phyloP scores from a whole-genome alignment of 148 eudicot genomes.

The Persicaria tinctoria region DNA sequence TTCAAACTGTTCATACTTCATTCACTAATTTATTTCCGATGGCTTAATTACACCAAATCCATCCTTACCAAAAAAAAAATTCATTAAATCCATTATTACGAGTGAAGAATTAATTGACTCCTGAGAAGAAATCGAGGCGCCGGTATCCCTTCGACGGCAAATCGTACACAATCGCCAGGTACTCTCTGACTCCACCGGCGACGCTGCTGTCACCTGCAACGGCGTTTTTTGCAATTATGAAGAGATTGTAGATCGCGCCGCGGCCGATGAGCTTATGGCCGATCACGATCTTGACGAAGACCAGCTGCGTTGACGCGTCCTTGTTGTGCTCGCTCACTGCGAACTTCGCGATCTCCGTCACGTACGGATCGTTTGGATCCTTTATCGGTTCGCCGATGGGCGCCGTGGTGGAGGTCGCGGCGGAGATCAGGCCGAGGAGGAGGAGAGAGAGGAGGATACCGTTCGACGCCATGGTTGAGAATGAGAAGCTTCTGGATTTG shows the following conservation, averaged over 20 bases:
- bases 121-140: too few species aligned
- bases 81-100: too few species aligned
- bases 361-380: constrained; percentile 20
- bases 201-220: not conserved
- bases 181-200: not conserved
- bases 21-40: too few species aligned
- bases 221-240: constrained; percentile 28
- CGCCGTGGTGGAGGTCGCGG: not conserved
- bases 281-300: constrained; percentile 14
- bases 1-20: too few species aligned
- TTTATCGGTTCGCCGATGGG: constrained; percentile 17
- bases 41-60: too few species aligned
- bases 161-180: constrained; percentile 27
- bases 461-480: too few species aligned
- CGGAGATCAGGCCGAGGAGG: not conserved
- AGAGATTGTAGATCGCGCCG: constrained; percentile 29
- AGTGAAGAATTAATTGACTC: too few species aligned
- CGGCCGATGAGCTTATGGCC: constrained; percentile 35
- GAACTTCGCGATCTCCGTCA: constrained; percentile 6
- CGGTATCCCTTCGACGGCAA: constrained; percentile 18
- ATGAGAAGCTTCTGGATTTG: too few species aligned
- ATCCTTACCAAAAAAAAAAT: too few species aligned
- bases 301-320: not conserved
- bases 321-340: constrained; percentile 30
- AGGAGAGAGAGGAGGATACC: not conserved